phyloP scores from a whole-genome alignment of 345 rosid species.

The Geranium brycei region DNA sequence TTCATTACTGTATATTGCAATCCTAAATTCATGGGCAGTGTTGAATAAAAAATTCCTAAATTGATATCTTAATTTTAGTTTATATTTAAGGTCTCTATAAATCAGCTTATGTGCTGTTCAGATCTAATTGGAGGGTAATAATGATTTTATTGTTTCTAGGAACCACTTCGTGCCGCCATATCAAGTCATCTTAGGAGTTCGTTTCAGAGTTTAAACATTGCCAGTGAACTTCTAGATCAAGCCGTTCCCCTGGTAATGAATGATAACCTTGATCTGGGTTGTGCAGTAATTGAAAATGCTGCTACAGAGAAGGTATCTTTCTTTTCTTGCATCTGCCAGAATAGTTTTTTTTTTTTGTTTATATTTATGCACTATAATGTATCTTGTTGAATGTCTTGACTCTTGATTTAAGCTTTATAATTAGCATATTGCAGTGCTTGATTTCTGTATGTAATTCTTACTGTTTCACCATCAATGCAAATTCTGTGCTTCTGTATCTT shows the following conservation, averaged over 20 bases:
- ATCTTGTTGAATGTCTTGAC: no score
- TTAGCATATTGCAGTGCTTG: no score
- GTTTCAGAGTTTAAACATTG: conserved; percentile 53
- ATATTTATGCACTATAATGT: not conserved
- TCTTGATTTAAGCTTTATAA: no score
- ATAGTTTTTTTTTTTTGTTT: no score
- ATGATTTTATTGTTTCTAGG: conserved; percentile 34
- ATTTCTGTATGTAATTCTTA: no score
- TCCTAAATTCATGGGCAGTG: no score
- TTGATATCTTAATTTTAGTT: not conserved
- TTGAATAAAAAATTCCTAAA: not conserved
- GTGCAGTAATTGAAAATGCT: conserved; percentile 98
- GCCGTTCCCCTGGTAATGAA: conserved; percentile 90
- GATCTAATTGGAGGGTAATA: not conserved
- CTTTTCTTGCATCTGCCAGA: no score
- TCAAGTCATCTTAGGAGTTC: conserved; percentile 71
- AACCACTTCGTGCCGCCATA: conserved; percentile 81
- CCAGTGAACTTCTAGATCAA: conserved; percentile 68
- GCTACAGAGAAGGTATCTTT: conserved; percentile 80
- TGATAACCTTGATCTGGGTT: conserved; percentile 98
- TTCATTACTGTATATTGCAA: no score
- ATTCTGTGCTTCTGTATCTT: no score
- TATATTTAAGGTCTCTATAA: not conserved
- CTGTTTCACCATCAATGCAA: no score
- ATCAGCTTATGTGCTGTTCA: not conserved